Conservation (phyloP, 768 basidiomycete genomes). For the Lentinula sp. region DNA sequence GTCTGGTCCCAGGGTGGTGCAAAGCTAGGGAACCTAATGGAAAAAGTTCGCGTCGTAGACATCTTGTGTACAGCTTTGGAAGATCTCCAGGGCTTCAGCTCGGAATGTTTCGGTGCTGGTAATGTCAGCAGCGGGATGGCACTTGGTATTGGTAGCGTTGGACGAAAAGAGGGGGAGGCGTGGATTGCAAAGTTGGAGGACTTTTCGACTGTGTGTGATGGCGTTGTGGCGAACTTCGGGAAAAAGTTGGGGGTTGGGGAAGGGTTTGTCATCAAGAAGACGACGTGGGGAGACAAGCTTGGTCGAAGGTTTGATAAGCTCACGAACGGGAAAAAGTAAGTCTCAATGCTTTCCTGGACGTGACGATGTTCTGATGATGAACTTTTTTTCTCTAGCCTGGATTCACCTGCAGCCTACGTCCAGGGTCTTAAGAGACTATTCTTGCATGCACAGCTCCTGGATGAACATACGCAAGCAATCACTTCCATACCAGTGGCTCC, state of each 20-base stretch:
- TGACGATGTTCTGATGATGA: background rate
- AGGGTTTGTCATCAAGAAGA: slow-evolving; percentile 80
- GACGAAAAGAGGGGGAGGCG: slow-evolving; percentile 69
- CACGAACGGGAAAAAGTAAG: slow-evolving; percentile 86
- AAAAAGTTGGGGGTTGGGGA: slow-evolving; percentile 89
- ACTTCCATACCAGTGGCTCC: slow-evolving; percentile 60
- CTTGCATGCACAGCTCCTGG: slow-evolving; percentile 69
- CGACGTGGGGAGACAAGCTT: slow-evolving; percentile 70
- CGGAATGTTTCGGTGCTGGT: slow-evolving; percentile 72
- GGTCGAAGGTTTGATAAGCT: slow-evolving; percentile 76
- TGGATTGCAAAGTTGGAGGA: slow-evolving; percentile 80
- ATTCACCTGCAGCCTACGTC: slow-evolving; percentile 84
- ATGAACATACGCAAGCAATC: slow-evolving; percentile 79
- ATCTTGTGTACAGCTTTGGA: slow-evolving; percentile 75
- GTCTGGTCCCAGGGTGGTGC: slow-evolving; percentile 91
- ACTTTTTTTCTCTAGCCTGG: slow-evolving; percentile 47
- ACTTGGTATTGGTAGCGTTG: slow-evolving; percentile 71
- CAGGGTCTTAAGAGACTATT: slow-evolving; percentile 72
- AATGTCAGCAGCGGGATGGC: slow-evolving; percentile 72
- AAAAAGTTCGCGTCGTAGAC: slow-evolving; percentile 83
- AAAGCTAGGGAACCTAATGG: slow-evolving; percentile 73
- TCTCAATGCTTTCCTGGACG: slow-evolving; percentile 5
- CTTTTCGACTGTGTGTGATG: slow-evolving; percentile 73
- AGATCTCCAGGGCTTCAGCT: slow-evolving; percentile 66
- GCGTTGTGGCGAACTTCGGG: slow-evolving; percentile 73